phyloP scores from a whole-genome alignment of 1,139 yeast genomes.

The Debaryomyces subglobosus region DNA sequence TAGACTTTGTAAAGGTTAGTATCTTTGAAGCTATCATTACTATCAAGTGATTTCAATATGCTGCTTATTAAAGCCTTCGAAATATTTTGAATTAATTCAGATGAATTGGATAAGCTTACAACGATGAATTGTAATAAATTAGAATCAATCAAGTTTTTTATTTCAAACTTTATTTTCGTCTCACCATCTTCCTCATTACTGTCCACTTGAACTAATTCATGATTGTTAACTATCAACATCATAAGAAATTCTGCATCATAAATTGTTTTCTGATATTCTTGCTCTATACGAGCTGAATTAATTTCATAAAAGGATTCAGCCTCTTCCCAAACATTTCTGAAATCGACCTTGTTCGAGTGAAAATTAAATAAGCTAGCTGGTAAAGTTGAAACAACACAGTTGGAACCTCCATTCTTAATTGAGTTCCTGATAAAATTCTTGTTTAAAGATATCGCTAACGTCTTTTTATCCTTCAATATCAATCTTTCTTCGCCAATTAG shows the following conservation, averaged over 20 bases:
- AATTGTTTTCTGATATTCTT: constrained; percentile 23
- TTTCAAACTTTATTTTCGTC: constrained; percentile 41
- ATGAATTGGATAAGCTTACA: constrained; percentile 41
- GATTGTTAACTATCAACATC: constrained; percentile 59
- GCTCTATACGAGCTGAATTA: constrained; percentile 17
- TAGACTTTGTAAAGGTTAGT: constrained; percentile 58
- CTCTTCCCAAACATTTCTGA: constrained; percentile 18
- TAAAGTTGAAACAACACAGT: not conserved
- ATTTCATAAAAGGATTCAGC: constrained; percentile 27
- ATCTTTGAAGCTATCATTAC: constrained; percentile 54
- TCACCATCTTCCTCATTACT: constrained; percentile 20
- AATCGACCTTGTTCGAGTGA: not conserved
- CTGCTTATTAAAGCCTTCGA: constrained; percentile 45
- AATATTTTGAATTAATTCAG: constrained; percentile 18
- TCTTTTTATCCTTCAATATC: constrained; percentile 44
- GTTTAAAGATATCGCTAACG: constrained; percentile 57
- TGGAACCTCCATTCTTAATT: constrained; percentile 25
- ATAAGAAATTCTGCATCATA: constrained; percentile 69
- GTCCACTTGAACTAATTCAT: constrained; percentile 52
- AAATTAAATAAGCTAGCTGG: constrained; percentile 8
- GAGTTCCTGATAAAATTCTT: constrained; percentile 55
- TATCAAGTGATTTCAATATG: constrained; percentile 39
- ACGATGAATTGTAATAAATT: constrained; percentile 61
- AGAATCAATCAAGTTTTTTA: constrained; percentile 62
- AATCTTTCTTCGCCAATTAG: constrained; percentile 47